Evolutionary conservation across 441 rosid species (phyloP), one percentile per base, ranked within the genome.

Genomic region (Eruca vesicaria): DNA sequence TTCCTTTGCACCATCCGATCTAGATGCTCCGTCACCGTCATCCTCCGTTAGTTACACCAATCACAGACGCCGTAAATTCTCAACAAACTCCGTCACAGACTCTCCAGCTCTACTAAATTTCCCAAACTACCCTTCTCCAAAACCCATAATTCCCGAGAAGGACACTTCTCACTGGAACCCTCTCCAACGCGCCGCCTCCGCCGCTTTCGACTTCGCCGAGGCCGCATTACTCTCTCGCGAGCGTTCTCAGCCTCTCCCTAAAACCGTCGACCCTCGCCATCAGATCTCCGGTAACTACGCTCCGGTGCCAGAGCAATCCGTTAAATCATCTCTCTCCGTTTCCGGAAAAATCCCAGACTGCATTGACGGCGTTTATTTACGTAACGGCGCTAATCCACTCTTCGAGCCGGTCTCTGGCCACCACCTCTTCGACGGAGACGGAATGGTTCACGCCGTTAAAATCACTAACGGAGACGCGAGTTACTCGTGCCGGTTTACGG

Each of bases 301-400:
- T 48, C 95, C 97, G 0, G 97, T 92, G 2, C 85, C 89, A 18
- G 97, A 89, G 33, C 89, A 84, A 43, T 78, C 92, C 18, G 89
- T 84, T 41, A 61, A 28, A 57, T 82, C 70, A 0, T 59, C 76
- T 0, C 87, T 89, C 57, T 83, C 88, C 1, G 86, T 91, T 6
- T 18, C 52, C 21, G 97, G 97, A 0, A 76, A 80, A 6, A 89
- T 91, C 79, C 94, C 94, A 26, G 85, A 81, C 18, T 86, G 90
- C 75, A 84, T 91, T 43, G 69, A 86, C 69, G 97, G 97, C 15
- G 90, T 91, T 28, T 91, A 91, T 20, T 63, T 87, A 60, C 85
- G 97, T 32, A 91, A 91, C 86, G 97, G 97, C 1, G 97, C 94
- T 19, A 91, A 91, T 79, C 97, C 97, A 43, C 79, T 85, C 23